A percentile compares a stretch with the other conserved stretches of the same genome.
Evolutionary conservation across 1,139 yeast genomes (phyloP).

Genomic region (Saccharomyces uvarum): DNA sequence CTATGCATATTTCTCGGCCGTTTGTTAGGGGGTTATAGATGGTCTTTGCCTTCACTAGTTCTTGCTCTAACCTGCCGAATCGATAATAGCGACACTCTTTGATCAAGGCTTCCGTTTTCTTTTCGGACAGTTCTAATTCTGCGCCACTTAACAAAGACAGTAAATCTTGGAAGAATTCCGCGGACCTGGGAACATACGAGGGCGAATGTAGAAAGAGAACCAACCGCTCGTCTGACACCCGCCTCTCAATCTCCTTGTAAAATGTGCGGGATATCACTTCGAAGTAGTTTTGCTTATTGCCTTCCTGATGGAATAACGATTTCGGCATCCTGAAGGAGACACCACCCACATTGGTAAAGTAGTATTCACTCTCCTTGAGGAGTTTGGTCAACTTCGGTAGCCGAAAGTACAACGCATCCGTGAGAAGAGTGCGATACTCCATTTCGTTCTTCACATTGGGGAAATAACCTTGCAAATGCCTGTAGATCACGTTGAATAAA

Average conservation of each 20-base stretch:
- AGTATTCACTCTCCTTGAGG: slow-evolving; percentile 42
- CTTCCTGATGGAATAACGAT: slow-evolving; percentile 44
- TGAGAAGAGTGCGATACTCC: slow-evolving; percentile 51
- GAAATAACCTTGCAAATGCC: slow-evolving; percentile 71
- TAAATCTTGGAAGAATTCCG: slow-evolving; percentile 50
- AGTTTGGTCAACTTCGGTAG: slow-evolving; percentile 46
- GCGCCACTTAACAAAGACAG: slow-evolving; percentile 51
- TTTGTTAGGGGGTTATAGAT: slow-evolving; percentile 42
- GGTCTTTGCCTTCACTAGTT: slow-evolving; percentile 45
- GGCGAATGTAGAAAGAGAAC: slow-evolving; percentile 67
- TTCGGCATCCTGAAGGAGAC: slow-evolving; percentile 50
- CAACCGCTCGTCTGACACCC: slow-evolving; percentile 38
- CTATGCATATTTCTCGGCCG: slow-evolving; percentile 48
- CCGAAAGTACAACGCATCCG: slow-evolving; percentile 65
- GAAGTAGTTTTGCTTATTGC: slow-evolving; percentile 71
- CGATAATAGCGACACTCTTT: slow-evolving; percentile 70
- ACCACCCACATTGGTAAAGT: slow-evolving; percentile 58
- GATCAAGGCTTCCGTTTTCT: slow-evolving; percentile 44
- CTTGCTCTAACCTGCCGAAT: slow-evolving; percentile 64
- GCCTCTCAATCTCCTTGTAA: slow-evolving; percentile 39
- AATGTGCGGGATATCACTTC: slow-evolving; percentile 48
- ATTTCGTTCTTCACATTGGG: slow-evolving; percentile 49
- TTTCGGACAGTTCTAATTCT: slow-evolving; percentile 43
- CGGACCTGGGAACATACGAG: slow-evolving; percentile 44
- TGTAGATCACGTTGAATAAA: slow-evolving; percentile 55